Conservation (phyloP, 1,284 basidiomycete species). For the Cystobasidium slooffiae region DNA sequence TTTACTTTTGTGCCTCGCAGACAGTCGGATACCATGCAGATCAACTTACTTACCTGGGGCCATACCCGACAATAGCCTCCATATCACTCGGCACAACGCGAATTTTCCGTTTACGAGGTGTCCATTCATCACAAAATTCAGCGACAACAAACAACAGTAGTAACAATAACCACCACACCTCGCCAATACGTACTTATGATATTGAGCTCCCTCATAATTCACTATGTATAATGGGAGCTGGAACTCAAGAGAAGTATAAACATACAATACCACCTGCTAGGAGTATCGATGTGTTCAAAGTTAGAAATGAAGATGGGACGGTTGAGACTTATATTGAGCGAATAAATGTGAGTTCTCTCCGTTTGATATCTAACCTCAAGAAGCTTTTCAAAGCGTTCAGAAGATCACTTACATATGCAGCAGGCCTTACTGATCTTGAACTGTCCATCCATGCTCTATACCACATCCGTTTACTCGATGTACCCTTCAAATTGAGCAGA, state of each 20-base stretch:
- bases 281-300: conserved; percentile 49
- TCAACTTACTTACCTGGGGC: conserved; percentile 71
- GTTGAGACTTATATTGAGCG: conserved; percentile 47
- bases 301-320: conserved; percentile 28
- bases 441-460: no score
- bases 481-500: conserved; percentile 34
- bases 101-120: conserved; percentile 48
- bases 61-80: conserved; percentile 89
- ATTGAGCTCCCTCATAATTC: conserved; percentile 82
- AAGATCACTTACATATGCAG: not conserved
- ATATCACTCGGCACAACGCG: conserved; percentile 74
- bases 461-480: not conserved
- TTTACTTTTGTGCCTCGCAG: not conserved
- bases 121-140: conserved; percentile 34
- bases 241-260: conserved; percentile 87
- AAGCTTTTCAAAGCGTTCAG: not conserved
- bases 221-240: conserved; percentile 89
- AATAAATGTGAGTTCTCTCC: conserved; percentile 49
- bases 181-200: conserved; percentile 72
- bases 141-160: not conserved
- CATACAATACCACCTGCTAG: conserved; percentile 54
- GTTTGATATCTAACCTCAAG: not conserved
- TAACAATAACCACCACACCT: no score
- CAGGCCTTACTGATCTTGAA: no score
- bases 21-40: conserved; percentile 85